Conservation (phyloP, 352 stramenopile species). For the Pythium sukuiense region DNA sequence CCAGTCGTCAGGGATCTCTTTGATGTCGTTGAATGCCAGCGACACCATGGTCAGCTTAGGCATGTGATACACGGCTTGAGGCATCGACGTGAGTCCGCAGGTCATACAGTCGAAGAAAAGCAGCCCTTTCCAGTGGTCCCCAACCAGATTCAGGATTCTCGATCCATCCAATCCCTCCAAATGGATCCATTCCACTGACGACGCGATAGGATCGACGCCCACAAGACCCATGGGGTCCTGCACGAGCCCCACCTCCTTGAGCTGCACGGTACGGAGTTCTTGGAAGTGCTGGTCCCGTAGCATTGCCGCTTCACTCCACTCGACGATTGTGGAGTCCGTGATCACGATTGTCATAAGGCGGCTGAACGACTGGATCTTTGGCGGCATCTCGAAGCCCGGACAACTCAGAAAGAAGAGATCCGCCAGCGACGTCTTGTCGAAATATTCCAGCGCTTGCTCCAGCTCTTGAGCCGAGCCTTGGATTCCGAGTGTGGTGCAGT, state of each 20-base stretch:
- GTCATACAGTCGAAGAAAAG: not conserved
- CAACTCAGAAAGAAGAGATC: slow-evolving; percentile 13
- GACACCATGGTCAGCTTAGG: not conserved
- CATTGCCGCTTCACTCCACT: slow-evolving; percentile 5
- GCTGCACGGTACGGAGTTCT: slow-evolving; percentile 3
- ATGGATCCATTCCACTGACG: slow-evolving; percentile 1
- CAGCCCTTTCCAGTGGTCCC: slow-evolving; percentile 4
- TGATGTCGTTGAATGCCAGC: not conserved
- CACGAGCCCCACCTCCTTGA: not conserved
- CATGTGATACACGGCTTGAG: not conserved
- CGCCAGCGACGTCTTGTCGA: slow-evolving; percentile 8
- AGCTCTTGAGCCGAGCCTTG: not conserved
- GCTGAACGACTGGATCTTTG: slow-evolving; percentile 12
- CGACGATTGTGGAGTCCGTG: slow-evolving; percentile 6
- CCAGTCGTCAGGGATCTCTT: not conserved
- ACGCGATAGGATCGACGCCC: slow-evolving; percentile 1
- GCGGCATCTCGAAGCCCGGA: not conserved
- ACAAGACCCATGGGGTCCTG: slow-evolving; percentile 5
- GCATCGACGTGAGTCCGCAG: slow-evolving; percentile 7
- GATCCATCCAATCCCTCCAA: not conserved
- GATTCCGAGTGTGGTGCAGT: slow-evolving; percentile 4
- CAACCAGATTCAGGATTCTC: not conserved
- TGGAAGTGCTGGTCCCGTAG: not conserved
- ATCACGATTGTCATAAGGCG: slow-evolving; percentile 10
- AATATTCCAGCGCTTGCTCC: not conserved